Evolutionary conservation across 345 rosid genomes (phyloP).

Genomic region (Odontarrhena argentea): DNA sequence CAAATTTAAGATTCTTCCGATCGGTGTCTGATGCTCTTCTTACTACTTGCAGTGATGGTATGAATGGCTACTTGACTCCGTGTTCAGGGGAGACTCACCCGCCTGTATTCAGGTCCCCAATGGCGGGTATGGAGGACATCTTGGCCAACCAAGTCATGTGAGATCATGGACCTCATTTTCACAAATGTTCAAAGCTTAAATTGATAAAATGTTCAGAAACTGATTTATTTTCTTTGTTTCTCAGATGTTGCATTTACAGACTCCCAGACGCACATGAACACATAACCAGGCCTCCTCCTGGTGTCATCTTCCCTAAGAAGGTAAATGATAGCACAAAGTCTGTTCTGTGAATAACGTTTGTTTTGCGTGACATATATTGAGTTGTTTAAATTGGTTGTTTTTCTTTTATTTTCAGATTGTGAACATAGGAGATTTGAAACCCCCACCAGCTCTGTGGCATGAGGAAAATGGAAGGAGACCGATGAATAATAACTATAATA

Average conservation of each 20-base stretch:
- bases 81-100: conserved; percentile 90
- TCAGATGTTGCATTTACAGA: conserved; percentile 82
- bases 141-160: conserved; percentile 90
- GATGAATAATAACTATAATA: conserved; percentile 48
- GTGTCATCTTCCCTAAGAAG: conserved; percentile 85
- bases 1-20: background rate
- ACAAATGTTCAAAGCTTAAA: background rate
- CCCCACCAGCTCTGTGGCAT: conserved; percentile 84
- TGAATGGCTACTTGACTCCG: conserved; percentile 92
- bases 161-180: conserved; percentile 40
- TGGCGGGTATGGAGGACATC: conserved; percentile 84
- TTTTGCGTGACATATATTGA: conserved; percentile 10
- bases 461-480: conserved; percentile 77
- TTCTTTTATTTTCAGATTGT: conserved; percentile 55
- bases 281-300: conserved; percentile 69
- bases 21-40: conserved; percentile 46
- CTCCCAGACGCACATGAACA: conserved; percentile 86
- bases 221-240: conserved; percentile 19
- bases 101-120: conserved; percentile 85
- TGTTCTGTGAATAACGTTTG: background rate
- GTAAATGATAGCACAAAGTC: conserved; percentile 41
- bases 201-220: conserved; percentile 6
- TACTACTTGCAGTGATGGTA: conserved; percentile 88
- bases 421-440: conserved; percentile 63
- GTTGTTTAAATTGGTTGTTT: conserved; percentile 14